A percentile compares a stretch with the other conserved stretches of the same genome.
phyloP scores from a whole-genome alignment of 768 basidiomycete genomes.

The Leccinum subgranulosum region DNA sequence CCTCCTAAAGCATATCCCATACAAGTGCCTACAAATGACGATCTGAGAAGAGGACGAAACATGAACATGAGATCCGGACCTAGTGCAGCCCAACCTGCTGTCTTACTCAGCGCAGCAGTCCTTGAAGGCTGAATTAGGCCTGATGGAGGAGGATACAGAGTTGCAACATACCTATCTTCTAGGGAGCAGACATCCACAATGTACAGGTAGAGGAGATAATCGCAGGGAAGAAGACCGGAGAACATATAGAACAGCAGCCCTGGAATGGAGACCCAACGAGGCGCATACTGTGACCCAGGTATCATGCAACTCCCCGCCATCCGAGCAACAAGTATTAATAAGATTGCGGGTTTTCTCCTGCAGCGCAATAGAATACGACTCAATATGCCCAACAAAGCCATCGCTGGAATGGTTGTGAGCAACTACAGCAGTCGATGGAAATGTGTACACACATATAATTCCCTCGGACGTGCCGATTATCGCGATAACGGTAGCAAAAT shows the following conservation, averaged over 20 bases:
- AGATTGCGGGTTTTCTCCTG: conserved; percentile 27
- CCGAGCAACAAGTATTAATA: conserved; percentile 5
- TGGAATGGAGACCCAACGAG: conserved; percentile 12
- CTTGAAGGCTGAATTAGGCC: conserved; percentile 16
- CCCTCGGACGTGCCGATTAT: conserved; percentile 12
- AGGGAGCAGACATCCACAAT: conserved; percentile 26
- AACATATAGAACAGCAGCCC: conserved; percentile 17
- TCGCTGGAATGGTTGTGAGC: conserved; percentile 14
- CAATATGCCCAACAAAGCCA: conserved; percentile 21
- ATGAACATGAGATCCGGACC: conserved; percentile 14
- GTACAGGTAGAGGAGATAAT: conserved; percentile 27
- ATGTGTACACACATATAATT: conserved; percentile 18
- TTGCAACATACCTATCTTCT: conserved; percentile 20
- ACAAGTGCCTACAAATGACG: conserved; percentile 16
- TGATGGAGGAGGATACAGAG: neutral
- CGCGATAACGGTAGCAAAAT: conserved; percentile 21
- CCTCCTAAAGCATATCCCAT: conserved; percentile 30
- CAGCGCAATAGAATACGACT: conserved; percentile 22
- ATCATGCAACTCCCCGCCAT: conserved; percentile 12
- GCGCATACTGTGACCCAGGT: conserved; percentile 12
- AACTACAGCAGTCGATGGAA: neutral
- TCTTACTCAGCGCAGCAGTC: conserved; percentile 24
- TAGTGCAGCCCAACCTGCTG: conserved; percentile 27
- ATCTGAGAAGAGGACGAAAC: neutral
- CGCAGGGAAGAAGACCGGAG: conserved; percentile 4